Conservation (phyloP, 768 basidiomycete genomes). For the Pisolithus tinctorius region DNA sequence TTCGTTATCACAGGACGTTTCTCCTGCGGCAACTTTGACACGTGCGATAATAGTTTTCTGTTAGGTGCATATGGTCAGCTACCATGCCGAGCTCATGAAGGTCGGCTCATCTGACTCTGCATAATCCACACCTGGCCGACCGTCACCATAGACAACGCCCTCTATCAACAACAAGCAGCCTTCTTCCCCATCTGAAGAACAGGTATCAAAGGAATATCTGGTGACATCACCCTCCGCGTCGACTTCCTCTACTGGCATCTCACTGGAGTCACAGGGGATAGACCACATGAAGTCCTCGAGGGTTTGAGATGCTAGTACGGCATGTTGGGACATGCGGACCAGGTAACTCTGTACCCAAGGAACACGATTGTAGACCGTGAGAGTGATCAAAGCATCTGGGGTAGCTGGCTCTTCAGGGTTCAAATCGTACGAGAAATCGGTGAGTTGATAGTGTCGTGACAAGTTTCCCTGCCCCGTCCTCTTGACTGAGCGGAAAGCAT, state of each 20-base stretch:
- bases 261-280: constrained; percentile 59
- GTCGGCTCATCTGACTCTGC: constrained; percentile 36
- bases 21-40: constrained; percentile 27
- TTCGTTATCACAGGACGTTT: constrained; percentile 28
- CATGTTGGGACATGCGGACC: constrained; percentile 61
- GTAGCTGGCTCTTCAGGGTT: neutral
- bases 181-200: constrained; percentile 9
- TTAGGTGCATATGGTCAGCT: neutral
- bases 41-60: constrained; percentile 43
- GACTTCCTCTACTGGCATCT: constrained; percentile 38
- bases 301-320: constrained; percentile 63
- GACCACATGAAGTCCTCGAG: constrained; percentile 53
- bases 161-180: constrained; percentile 60
- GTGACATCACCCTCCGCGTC: constrained; percentile 25
- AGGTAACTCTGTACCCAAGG: constrained; percentile 56
- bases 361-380: constrained; percentile 56
- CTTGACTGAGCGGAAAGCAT: constrained; percentile 36
- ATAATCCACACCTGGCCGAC: constrained; percentile 43
- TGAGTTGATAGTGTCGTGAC: neutral
- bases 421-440: neutral
- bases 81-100: neutral
- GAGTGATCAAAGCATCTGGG: constrained; percentile 44
- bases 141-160: constrained; percentile 52
- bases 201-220: constrained; percentile 25
- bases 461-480: constrained; percentile 29